Conservation (phyloP, 179 eudicot species). For the Patellifolia procumbens region DNA sequence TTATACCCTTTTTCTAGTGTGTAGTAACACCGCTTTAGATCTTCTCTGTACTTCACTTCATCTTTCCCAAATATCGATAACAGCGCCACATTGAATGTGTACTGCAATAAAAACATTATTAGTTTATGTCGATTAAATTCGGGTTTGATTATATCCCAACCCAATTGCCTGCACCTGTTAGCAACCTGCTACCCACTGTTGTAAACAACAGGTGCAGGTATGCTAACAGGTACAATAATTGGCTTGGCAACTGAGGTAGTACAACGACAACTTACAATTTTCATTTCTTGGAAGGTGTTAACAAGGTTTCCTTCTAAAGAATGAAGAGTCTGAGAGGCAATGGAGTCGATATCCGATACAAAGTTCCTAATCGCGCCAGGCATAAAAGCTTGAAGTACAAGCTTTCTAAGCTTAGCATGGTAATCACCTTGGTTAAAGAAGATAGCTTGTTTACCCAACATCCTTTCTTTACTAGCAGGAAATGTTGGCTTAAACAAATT, state of each 20-base stretch:
- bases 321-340: constrained; percentile 42
- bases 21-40: constrained; percentile 73
- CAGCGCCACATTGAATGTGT: constrained; percentile 78
- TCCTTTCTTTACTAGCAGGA: constrained; percentile 80
- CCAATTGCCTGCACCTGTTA: too few relatives aligned
- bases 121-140: too few relatives aligned
- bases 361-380: constrained; percentile 56
- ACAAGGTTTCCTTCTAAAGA: constrained; percentile 48
- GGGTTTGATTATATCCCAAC: too few relatives aligned
- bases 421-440: constrained; percentile 86
- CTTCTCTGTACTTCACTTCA: constrained; percentile 63
- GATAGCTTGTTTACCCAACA: constrained; percentile 85
- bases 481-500: constrained; percentile 81
- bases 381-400: constrained; percentile 67
- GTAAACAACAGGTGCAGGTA: too few relatives aligned
- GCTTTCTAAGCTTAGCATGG: constrained; percentile 58
- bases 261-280: constrained; percentile 66
- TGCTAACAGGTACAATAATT: too few relatives aligned
- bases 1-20: constrained; percentile 78
- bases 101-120: too few relatives aligned
- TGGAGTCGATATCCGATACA: constrained; percentile 53
- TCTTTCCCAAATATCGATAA: constrained; percentile 77
- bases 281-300: constrained; percentile 90
- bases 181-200: too few relatives aligned
- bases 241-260: not conserved